A percentile compares a stretch with the other conserved stretches of the same genome.
Evolutionary conservation across 2,329 filamentous ascomycete genomes (phyloP).

Genomic region (Aspergillus viridinutans): DNA sequence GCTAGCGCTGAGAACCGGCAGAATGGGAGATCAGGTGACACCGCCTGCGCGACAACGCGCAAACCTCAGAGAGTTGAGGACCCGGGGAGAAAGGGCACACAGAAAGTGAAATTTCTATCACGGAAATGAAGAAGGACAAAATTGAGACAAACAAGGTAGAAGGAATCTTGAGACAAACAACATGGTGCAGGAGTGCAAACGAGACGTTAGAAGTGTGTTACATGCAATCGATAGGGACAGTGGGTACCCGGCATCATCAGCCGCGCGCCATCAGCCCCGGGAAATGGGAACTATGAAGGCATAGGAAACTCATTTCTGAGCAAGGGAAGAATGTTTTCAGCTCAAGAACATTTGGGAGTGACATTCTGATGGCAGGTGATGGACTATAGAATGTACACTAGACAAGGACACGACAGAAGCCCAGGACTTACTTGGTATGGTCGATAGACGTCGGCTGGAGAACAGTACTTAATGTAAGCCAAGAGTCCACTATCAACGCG

Average conservation of each 20-base stretch:
- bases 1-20: background rate
- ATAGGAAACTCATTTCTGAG: background rate
- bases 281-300: background rate
- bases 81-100: background rate
- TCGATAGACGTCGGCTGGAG: slow-evolving; percentile 45
- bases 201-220: background rate
- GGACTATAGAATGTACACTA: background rate
- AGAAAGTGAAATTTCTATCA: background rate
- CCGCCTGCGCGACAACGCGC: background rate
- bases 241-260: background rate
- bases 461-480: slow-evolving; percentile 21
- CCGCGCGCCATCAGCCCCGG: background rate
- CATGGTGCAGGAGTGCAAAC: background rate
- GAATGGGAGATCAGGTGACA: background rate
- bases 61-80: background rate
- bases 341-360: background rate
- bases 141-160: background rate
- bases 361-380: background rate
- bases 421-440: slow-evolving; percentile 42
- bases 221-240: background rate
- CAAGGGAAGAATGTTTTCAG: background rate
- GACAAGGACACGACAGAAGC: background rate
- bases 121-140: background rate
- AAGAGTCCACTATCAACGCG: slow-evolving; percentile 11
- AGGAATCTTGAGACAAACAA: background rate